Base-by-base conservation (phyloP, 257 asterid genomes). In the Jasminum sambac region DNA sequence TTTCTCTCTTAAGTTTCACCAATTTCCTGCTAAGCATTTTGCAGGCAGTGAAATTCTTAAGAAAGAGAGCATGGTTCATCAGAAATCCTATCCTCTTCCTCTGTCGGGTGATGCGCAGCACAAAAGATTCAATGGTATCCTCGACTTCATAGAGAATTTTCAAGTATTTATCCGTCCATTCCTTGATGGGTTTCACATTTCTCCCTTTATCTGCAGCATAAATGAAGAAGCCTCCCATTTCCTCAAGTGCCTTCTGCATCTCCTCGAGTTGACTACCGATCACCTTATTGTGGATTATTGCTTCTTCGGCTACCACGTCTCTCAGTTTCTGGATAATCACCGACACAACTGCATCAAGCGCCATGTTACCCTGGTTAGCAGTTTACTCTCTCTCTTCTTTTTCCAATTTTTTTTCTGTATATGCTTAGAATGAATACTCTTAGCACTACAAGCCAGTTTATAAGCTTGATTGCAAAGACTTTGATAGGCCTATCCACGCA, bases 301-400 rank as follows among this genome's bases (percentile, higher is more conserved):
- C 44, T 69, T 71, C 65, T 7, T 64, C 68, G 12, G 41, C 14
- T 5, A 81, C 73, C 68, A 24, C 30, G 44, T 74, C 76, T 2
- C 55, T 66, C 38, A 81, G 78, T 64, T 74, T 81, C 69, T 71
- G 73, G 36, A 71, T 74, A 57, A 81, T 79, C 68, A 74, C 72
- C 8, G 72, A 74, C 30, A 67, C 73, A 8, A 46, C 78, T 25
- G 78, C 66, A 17, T 67, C 58, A 19, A 73, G 58, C 19, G 73
- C 84, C 84, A 80, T 73, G 16, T 8, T 19, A 1, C 1, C 19
- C 19, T 0, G 11, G 12, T 48, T 48, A 48, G 17, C 24, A 4
- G 14, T 46, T 48, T 8, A 1, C 59, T 48, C 59, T 48, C 59
- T 44, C 16, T 13, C 14, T 16, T 13, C 14, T 8, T 6, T 16